These are phyloP conservation scores for Chaetothyriales sp. DNA, from an alignment of 2,329 filamentous ascomycete species.

Conservation along the genomic window DNA sequence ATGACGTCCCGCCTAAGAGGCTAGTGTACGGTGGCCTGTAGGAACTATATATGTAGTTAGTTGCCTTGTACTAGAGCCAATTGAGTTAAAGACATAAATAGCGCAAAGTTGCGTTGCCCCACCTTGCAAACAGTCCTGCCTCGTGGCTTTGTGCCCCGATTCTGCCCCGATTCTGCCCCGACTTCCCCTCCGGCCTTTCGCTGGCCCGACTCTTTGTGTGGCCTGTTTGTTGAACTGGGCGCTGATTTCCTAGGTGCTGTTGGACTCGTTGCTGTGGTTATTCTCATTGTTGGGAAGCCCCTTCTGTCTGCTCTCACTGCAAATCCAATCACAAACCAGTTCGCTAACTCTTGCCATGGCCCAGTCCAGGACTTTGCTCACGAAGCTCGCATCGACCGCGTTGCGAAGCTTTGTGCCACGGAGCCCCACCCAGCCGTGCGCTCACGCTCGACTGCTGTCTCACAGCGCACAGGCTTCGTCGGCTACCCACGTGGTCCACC, in stretches of 20 bases:
- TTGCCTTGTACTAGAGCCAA: background rate
- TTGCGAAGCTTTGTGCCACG: background rate
- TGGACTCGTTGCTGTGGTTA: background rate
- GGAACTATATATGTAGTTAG: background rate
- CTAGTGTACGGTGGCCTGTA: background rate
- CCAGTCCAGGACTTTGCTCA: background rate
- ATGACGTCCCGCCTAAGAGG: background rate
- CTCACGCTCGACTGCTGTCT: background rate
- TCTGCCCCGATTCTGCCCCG: no score
- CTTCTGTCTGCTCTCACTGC: background rate
- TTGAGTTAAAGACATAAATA: no score
- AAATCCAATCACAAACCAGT: background rate
- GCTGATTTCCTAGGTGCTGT: background rate
- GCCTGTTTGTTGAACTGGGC: background rate
- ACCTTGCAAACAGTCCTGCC: no score
- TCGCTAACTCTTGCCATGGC: background rate
- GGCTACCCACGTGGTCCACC: no score
- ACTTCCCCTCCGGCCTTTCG: background rate
- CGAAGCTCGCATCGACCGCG: background rate
- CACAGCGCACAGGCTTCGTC: background rate
- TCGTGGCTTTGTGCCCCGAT: no score
- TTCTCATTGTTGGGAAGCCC: background rate
- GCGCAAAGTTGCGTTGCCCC: no score
- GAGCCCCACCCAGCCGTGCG: background rate
- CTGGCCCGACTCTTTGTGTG: background rate